phyloP scores from a whole-genome alignment of 371 early-diverging fungal genomes.

The Apophysomyces sp. region DNA sequence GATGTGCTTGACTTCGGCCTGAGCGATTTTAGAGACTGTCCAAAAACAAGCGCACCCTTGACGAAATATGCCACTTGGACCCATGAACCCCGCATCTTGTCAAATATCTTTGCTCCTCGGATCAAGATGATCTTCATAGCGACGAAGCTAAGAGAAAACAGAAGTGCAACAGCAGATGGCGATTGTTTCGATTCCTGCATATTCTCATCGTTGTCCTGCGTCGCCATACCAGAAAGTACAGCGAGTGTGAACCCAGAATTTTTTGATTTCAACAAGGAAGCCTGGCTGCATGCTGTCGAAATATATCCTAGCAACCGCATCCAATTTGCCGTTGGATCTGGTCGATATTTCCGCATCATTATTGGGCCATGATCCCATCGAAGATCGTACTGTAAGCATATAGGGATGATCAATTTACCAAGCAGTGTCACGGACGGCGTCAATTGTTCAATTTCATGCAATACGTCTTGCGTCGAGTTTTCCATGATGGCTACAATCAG shows the following conservation, averaged over 20 bases:
- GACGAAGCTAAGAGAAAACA: conserved; percentile 48
- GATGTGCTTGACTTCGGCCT: conserved; percentile 4
- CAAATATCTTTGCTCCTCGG: conserved; percentile 43
- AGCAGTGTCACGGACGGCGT: conserved; percentile 44
- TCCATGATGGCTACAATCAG: conserved; percentile 58
- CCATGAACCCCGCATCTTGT: conserved; percentile 46
- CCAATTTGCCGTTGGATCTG: conserved; percentile 44
- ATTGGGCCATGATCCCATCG: conserved; percentile 32
- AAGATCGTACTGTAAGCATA: conserved; percentile 52
- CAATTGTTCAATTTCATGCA: conserved; percentile 48
- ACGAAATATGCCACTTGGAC: conserved; percentile 38
- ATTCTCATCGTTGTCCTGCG: conserved; percentile 11
- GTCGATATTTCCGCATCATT: conserved; percentile 21
- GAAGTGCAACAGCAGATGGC: conserved; percentile 23
- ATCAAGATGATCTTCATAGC: conserved; percentile 59
- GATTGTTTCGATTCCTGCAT: conserved; percentile 23
- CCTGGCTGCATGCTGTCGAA: conserved; percentile 38
- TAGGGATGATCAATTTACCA: conserved; percentile 50
- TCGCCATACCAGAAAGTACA: background rate
- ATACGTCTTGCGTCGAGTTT: conserved; percentile 50
- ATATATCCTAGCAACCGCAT: conserved; percentile 36
- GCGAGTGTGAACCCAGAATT: conserved; percentile 38
- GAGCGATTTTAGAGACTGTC: conserved; percentile 26
- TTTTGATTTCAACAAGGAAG: conserved; percentile 31
- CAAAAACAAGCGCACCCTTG: conserved; percentile 37